Percentiles rank a stretch among this genome's conserved stretches.
Conservation (phyloP, 805 yeast species). For the Candida tammaniensis region DNA sequence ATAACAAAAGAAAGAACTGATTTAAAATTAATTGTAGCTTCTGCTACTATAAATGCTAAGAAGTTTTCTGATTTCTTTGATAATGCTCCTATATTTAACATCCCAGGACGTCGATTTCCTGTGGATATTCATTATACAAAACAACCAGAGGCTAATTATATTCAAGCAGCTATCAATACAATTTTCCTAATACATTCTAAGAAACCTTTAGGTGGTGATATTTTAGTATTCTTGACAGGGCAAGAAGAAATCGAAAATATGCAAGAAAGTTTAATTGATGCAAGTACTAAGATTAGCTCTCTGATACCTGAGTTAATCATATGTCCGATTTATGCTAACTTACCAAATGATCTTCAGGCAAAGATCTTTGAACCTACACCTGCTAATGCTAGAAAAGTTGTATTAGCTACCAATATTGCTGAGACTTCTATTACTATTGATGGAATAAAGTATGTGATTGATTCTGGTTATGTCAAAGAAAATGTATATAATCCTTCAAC, state of each 20-base stretch:
- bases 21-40: slow-evolving; percentile 80
- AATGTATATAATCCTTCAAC: slow-evolving; percentile 40
- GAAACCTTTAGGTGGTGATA: slow-evolving; percentile 70
- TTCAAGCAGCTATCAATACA: slow-evolving; percentile 85
- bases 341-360: slow-evolving; percentile 81
- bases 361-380: slow-evolving; percentile 89
- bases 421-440: slow-evolving; percentile 47
- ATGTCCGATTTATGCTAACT: slow-evolving; percentile 87
- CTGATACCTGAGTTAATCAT: slow-evolving; percentile 62
- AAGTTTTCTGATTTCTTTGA: slow-evolving; percentile 77
- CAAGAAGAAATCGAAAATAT: slow-evolving; percentile 91
- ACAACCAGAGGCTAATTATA: slow-evolving; percentile 86
- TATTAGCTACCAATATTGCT: slow-evolving; percentile 90
- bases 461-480: slow-evolving; percentile 46
- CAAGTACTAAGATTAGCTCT: slow-evolving; percentile 58
- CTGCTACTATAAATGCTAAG: slow-evolving; percentile 95
- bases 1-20: slow-evolving; percentile 62
- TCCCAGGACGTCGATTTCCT: slow-evolving; percentile 93
- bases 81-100: slow-evolving; percentile 79
- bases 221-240: slow-evolving; percentile 88
- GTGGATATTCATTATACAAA: slow-evolving; percentile 81
- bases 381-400: slow-evolving; percentile 72
- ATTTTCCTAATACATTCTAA: slow-evolving; percentile 81
- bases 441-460: slow-evolving; percentile 42
- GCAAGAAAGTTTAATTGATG: slow-evolving; percentile 70